Evolutionary conservation across 768 basidiomycete species (phyloP).

Genomic region (Mrakia hoshinonis): DNA sequence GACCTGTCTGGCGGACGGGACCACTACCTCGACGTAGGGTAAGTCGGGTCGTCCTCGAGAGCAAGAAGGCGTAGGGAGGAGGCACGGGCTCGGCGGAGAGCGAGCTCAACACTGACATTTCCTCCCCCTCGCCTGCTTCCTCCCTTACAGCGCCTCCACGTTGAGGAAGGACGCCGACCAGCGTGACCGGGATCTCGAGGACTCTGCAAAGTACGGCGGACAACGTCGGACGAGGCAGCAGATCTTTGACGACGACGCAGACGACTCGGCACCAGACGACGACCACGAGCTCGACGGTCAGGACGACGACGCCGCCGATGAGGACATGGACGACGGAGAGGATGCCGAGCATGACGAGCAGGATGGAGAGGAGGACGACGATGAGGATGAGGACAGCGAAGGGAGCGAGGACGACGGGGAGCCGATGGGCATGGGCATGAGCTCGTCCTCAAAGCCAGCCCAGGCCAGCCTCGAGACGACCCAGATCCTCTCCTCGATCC

Average conservation of each 20-base stretch:
- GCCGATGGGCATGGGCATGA: constrained; percentile 5
- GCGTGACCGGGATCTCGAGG: constrained; percentile 7
- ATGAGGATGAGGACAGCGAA: constrained; percentile 11
- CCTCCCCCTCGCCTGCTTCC: not conserved
- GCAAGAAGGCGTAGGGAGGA: not conserved
- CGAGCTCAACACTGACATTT: not conserved
- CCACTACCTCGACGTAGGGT: constrained; percentile 28
- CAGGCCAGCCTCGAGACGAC: constrained; percentile 21
- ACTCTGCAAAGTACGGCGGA: constrained; percentile 26
- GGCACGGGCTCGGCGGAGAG: not conserved
- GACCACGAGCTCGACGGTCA: constrained; percentile 3
- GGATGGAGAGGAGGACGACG: not conserved
- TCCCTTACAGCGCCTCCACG: not conserved
- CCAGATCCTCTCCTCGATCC: constrained; percentile 30
- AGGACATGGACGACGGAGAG: constrained; percentile 17
- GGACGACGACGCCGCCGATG: not conserved
- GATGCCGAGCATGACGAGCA: constrained; percentile 4
- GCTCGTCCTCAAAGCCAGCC: not conserved
- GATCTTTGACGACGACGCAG: constrained; percentile 23
- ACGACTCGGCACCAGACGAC: constrained; percentile 1
- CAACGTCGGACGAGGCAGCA: constrained; percentile 9
- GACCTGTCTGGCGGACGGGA: constrained; percentile 9
- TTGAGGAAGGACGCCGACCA: constrained; percentile 24
- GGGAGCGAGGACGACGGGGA: not conserved
- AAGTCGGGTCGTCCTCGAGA: not conserved